These are phyloP conservation scores for Pseudoneurospora amorphoporcata DNA, from an alignment of 495 filamentous ascomycete species.

Conservation along the genomic window DNA sequence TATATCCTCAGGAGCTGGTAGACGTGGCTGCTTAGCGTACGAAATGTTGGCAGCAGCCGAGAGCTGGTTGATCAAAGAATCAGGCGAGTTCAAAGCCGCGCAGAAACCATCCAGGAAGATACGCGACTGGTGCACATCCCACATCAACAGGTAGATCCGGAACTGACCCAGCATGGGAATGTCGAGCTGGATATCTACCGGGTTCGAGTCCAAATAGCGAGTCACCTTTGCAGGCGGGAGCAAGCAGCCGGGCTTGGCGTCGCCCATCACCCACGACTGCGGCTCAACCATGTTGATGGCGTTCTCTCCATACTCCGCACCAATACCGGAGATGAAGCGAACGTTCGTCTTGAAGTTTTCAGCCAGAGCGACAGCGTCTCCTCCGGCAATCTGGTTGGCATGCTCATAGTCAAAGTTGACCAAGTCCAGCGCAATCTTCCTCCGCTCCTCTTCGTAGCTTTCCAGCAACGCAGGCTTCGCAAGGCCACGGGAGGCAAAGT, in stretches of 20 bases:
- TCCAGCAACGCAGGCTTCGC: conserved; percentile 42
- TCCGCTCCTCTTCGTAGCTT: conserved; percentile 57
- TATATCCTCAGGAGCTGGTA: conserved; percentile 41
- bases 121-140: conserved; percentile 40
- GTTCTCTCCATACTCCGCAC: conserved; percentile 51
- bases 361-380: conserved; percentile 45
- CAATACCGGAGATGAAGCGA: conserved; percentile 56
- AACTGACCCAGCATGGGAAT: conserved; percentile 64
- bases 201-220: conserved; percentile 59
- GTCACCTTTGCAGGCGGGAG: conserved; percentile 54
- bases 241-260: conserved; percentile 46
- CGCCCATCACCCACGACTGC: conserved; percentile 32
- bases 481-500: conserved; percentile 47
- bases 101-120: conserved; percentile 46
- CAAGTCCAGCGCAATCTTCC: conserved; percentile 51
- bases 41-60: conserved; percentile 40
- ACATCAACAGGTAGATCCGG: conserved; percentile 53
- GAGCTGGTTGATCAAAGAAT: conserved; percentile 38
- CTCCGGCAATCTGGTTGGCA: conserved; percentile 46
- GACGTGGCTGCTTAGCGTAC: conserved; percentile 40
- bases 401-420: conserved; percentile 57
- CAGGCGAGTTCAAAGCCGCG: conserved; percentile 26
- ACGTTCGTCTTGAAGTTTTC: conserved; percentile 57
- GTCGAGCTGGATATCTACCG: conserved; percentile 60
- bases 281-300: conserved; percentile 39